Evolutionary conservation across 2,329 filamentous ascomycete genomes (phyloP), one percentile per base, ranked within the genome.

Genomic region (Chaetomiaceae sp.): DNA sequence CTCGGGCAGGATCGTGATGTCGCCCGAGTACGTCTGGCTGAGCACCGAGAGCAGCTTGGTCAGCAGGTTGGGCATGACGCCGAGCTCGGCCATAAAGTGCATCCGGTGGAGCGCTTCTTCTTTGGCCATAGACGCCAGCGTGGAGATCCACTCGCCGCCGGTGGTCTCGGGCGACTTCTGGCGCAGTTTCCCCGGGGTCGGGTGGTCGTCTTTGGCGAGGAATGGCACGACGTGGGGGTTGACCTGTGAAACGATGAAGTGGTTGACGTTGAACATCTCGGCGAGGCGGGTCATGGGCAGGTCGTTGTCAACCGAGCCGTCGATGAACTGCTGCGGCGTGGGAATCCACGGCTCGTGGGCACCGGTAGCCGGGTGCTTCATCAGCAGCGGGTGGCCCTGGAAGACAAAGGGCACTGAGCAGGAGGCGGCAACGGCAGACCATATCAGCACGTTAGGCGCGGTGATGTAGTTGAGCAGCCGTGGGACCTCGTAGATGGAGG

Each of bases 221-320:
- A 97, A 95, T 0, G 88, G 88, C 0, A 94, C 80, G 8, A 96
- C 87, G 58, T 97, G 91, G 0, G 91, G 91, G 58, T 97, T 97
- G 41, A 96, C 89, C 63, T 97, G 91, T 0, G 89, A 95, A 15
- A 96, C 91, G 56, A 97, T 96, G 61, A 96, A 96, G 62, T 96
- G 91, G 60, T 96, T 96, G 62, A 96, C 90, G 60, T 96, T 95
- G 72, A 96, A 95, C 85, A 96, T 90, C 61, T 95, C 89, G 1
- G 89, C 83, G 14, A 97, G 73, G 2, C 88, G 80, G 17, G 84
- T 88, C 81, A 95, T 95, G 2, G 91, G 91, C 3, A 97, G 72
- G 63, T 97, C 91, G 49, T 93, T 93, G 62, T 96, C 89, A 18
- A 97, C 88, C 1, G 90, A 96, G 1, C 91, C 91, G 62, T 97